Percentiles rank a stretch among this genome's conserved stretches.
phyloP scores from a whole-genome alignment of 805 yeast genomes.

The Candida yuanshanica region DNA sequence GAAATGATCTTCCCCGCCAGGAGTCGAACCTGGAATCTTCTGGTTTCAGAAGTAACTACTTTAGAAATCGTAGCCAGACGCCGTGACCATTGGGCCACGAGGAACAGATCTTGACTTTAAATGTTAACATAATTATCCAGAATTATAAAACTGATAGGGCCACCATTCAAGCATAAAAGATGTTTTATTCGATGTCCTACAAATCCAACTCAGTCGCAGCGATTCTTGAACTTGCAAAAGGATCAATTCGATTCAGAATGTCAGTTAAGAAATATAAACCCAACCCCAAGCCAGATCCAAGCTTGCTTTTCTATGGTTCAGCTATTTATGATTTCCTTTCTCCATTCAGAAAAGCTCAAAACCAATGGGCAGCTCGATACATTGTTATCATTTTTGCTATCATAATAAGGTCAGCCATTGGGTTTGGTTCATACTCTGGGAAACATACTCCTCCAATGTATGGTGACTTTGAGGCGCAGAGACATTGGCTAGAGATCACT shows the following conservation, averaged over 20 bases:
- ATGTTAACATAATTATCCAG: too few relatives aligned
- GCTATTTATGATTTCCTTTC: conserved; percentile 76
- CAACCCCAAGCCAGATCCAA: conserved; percentile 8
- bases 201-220: too few relatives aligned
- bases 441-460: conserved; percentile 62
- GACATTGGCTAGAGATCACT: conserved; percentile 97
- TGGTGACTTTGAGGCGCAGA: conserved; percentile 97
- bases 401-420: conserved; percentile 76
- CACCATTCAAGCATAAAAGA: too few relatives aligned
- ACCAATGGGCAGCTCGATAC: conserved; percentile 88
- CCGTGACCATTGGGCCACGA: conserved; percentile 76
- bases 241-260: background rate
- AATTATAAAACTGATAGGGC: too few relatives aligned
- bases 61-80: conserved; percentile 58
- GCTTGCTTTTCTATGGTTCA: conserved; percentile 39
- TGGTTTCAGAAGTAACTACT: conserved; percentile 36
- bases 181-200: too few relatives aligned
- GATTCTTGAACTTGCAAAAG: too few relatives aligned
- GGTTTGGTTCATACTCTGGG: conserved; percentile 87
- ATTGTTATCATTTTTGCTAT: conserved; percentile 67
- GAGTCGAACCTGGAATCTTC: conserved; percentile 32
- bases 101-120: conserved; percentile 37
- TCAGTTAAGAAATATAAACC: background rate
- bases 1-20: conserved; percentile 29
- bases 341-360: conserved; percentile 73